Evolutionary conservation across 768 basidiomycete species (phyloP), one percentile per base, ranked within the genome.

Genomic region (Rhodotorula toruloides): DNA sequence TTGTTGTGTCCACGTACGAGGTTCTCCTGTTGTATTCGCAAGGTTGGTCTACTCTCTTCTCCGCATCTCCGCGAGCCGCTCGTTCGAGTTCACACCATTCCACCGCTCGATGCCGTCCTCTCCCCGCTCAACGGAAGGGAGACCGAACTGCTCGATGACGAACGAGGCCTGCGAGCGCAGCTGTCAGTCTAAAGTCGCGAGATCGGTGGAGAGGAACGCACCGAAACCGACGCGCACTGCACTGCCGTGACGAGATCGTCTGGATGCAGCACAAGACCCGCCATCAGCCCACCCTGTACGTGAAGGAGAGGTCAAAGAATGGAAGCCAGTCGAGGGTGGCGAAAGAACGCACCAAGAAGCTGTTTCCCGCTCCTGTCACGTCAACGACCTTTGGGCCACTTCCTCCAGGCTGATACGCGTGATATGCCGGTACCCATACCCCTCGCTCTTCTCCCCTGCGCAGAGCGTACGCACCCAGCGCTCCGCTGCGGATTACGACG

Each of bases 341-440:
- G 21, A 43, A 48, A 25, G 36, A 52, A 76, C 78, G 64, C 64
- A 90, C 91, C 89, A 93, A 80, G 77, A 93, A 94, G 65, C 84
- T 83, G 76, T 94, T 94, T 22, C 91, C 91, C n/a, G 90, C 91
- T 49, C 91, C 91, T 69, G 90, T 93, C 32, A 91, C 89, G 76
- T 93, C 90, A 4, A 87, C 82, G 22, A 93, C 80, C 61, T 81
- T 84, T 29, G 53, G 56, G 44, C 52, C 58, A 1, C 43, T 37
- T 29, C 53, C 21, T 14, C 46, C 55, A 22, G 78, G 77, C 34
- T 73, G 69, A 65, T 77, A 74, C 11, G 78, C 78, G 87, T 89
- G 91, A 74, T 83, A 91, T 19, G 91, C 88, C 14, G 84, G 82
- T 31, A 90, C 77, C 91, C 91, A 93, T 56, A 72, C 73, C 34